Evolutionary conservation across 345 rosid genomes (phyloP).

Genomic region (Microthlaspi erraticum): DNA sequence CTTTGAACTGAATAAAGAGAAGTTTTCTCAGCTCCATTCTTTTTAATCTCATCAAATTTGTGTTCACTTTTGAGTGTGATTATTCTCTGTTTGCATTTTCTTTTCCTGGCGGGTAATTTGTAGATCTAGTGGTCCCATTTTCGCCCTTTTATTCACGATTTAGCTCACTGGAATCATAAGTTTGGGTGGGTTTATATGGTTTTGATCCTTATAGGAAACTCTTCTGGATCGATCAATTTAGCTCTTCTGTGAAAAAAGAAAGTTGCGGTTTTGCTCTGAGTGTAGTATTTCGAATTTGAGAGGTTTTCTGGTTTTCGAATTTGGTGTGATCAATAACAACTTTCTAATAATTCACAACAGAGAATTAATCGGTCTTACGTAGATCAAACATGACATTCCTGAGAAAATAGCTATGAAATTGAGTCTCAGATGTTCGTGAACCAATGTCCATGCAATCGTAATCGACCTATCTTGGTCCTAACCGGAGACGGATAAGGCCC

Average conservation of each 20-base stretch:
- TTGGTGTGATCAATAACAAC: no score
- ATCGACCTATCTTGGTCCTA: no score
- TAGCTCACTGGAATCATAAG: not conserved
- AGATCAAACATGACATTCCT: not conserved
- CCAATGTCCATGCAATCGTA: not conserved
- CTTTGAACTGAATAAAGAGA: conserved; percentile 31
- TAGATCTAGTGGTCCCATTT: not conserved
- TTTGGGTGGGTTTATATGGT: not conserved
- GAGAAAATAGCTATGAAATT: not conserved
- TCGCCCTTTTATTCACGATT: not conserved
- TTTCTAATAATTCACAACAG: no score
- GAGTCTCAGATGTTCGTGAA: conserved; percentile 1
- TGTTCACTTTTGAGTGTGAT: no score
- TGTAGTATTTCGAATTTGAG: not conserved
- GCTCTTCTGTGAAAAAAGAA: not conserved
- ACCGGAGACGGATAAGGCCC: conserved; percentile 15
- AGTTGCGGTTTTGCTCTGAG: not conserved
- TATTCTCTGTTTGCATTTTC: not conserved
- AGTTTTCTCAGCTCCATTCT: not conserved
- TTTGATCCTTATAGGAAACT: not conserved
- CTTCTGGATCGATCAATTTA: not conserved
- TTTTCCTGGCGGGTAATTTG: not conserved
- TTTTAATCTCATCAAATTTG: not conserved
- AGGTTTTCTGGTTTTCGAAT: not conserved
- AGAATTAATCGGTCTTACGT: not conserved